phyloP scores from a whole-genome alignment of 176 grass and related monocot genomes.

The Oryza meyeriana region DNA sequence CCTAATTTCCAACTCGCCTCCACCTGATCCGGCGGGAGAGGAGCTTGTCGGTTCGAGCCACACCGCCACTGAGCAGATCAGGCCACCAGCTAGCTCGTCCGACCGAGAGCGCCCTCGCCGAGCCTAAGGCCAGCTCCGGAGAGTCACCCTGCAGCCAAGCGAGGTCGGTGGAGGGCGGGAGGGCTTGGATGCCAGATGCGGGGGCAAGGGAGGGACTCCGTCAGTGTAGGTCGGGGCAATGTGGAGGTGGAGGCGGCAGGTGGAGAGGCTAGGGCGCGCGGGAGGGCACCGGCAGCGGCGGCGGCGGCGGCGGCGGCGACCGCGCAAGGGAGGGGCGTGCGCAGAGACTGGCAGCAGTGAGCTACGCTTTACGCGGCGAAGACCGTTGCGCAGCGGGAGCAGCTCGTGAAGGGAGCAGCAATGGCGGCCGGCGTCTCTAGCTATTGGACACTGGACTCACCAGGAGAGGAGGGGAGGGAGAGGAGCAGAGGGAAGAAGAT shows the following conservation, averaged over 20 bases:
- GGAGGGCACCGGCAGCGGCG: background rate
- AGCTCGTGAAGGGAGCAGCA: background rate
- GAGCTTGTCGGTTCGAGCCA: background rate
- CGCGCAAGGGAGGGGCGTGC: background rate
- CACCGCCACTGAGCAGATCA: background rate
- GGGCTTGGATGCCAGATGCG: background rate
- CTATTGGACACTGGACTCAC: background rate
- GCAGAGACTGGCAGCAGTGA: background rate
- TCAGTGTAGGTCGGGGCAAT: background rate
- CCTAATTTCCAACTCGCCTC: background rate
- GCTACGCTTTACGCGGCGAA: background rate
- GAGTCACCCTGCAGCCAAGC: background rate
- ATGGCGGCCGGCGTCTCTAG: background rate
- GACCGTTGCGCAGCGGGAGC: background rate
- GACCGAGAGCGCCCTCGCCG: no score
- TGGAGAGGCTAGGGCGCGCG: background rate
- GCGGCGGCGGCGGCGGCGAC: no score
- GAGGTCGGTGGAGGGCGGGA: background rate
- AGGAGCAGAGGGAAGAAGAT: background rate
- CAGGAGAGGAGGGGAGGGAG: no score
- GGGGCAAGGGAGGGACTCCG: background rate
- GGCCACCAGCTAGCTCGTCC: background rate
- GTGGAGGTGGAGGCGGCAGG: background rate
- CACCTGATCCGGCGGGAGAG: background rate
- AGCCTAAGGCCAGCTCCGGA: background rate